phyloP scores from a whole-genome alignment of 441 rosid genomes.

The Populus hybrid region DNA sequence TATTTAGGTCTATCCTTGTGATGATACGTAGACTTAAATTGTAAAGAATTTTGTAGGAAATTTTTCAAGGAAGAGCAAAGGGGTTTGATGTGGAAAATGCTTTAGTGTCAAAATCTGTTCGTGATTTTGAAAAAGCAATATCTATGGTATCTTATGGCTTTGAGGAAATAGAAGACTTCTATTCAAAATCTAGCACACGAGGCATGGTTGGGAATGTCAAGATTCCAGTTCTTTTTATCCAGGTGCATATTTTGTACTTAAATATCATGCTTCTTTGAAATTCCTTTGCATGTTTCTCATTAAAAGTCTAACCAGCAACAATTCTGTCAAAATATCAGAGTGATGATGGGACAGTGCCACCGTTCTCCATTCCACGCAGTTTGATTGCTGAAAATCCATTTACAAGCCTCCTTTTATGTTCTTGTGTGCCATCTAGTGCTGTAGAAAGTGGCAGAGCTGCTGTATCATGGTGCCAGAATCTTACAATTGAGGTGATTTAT shows the following conservation, averaged over 20 bases:
- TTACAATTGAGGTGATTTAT: constrained; percentile 66
- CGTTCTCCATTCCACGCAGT: constrained; percentile 71
- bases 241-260: constrained; percentile 47
- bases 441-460: constrained; percentile 39
- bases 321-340: constrained; percentile 50
- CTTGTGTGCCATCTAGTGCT: constrained; percentile 45
- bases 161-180: constrained; percentile 77
- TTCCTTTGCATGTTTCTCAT: neutral
- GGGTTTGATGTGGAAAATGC: constrained; percentile 90
- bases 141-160: constrained; percentile 90
- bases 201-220: constrained; percentile 68
- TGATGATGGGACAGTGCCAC: constrained; percentile 73
- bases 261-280: constrained; percentile 6
- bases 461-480: constrained; percentile 80
- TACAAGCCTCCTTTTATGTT: constrained; percentile 83
- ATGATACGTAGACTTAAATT: constrained; percentile 23
- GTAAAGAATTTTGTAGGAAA: constrained; percentile 46
- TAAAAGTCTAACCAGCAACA: constrained; percentile 21
- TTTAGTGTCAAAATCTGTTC: constrained; percentile 70
- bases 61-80: constrained; percentile 84
- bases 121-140: constrained; percentile 87
- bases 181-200: constrained; percentile 71
- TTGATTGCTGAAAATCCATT: constrained; percentile 90
- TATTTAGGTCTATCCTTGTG: constrained; percentile 13
- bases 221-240: constrained; percentile 92